A percentile compares a stretch with the other conserved stretches of the same genome.
Conservation (phyloP, 139 green algal species). For the Marvania coccoides region DNA sequence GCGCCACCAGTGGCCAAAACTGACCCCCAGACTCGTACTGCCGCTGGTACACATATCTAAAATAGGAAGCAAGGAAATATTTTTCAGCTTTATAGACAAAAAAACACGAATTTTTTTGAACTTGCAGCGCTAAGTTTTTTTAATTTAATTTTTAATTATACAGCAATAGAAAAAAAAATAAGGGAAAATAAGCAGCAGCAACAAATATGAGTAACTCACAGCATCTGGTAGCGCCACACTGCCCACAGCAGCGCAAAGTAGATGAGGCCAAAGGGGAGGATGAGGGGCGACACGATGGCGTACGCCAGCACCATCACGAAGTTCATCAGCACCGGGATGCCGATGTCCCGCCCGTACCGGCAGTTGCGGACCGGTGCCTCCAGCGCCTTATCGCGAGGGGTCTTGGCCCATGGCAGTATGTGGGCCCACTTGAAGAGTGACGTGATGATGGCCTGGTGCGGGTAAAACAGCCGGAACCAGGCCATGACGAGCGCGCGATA, state of each 20-base stretch:
- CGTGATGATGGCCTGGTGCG: constrained; percentile 18
- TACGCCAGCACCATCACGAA: constrained; percentile 45
- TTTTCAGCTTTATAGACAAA: constrained; percentile 1
- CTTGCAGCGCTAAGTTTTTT: too few relatives aligned
- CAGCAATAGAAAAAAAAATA: too few relatives aligned
- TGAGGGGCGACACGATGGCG: constrained; percentile 36
- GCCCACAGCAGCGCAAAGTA: constrained; percentile 47
- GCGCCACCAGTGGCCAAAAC: constrained; percentile 12
- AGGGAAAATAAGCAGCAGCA: too few relatives aligned
- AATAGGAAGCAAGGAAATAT: background rate
- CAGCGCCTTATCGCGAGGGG: constrained; percentile 29
- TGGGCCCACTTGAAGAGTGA: constrained; percentile 13
- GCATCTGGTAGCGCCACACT: constrained; percentile 48
- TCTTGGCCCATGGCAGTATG: constrained; percentile 25
- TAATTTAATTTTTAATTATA: too few relatives aligned
- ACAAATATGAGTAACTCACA: constrained; percentile 30
- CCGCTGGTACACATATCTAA: constrained; percentile 24
- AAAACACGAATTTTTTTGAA: too few relatives aligned
- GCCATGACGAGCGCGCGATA: constrained; percentile 26
- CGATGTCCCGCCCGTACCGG: constrained; percentile 40
- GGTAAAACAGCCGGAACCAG: constrained; percentile 38
- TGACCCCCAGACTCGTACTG: constrained; percentile 32
- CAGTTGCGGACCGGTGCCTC: constrained; percentile 28
- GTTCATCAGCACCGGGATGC: constrained; percentile 43
- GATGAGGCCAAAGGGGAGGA: constrained; percentile 48